phyloP scores from a whole-genome alignment of 495 filamentous ascomycete species.

The Neurospora tetrasperma region DNA sequence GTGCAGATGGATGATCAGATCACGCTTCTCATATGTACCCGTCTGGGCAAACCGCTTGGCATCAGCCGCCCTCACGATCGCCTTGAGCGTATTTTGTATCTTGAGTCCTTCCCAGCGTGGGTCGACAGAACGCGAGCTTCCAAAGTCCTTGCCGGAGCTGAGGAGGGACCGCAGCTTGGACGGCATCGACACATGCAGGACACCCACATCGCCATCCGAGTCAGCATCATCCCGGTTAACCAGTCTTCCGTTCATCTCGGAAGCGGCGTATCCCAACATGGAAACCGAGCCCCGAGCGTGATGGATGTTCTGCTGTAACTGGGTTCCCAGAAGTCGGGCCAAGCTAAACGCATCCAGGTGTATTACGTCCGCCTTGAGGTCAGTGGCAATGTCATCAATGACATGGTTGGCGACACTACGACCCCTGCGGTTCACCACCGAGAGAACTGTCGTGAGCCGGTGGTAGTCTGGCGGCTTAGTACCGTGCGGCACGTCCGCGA shows the following conservation, averaged over 20 bases:
- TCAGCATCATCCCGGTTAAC: constrained; percentile 9
- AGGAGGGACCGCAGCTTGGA: constrained; percentile 16
- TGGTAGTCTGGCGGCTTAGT: constrained; percentile 15
- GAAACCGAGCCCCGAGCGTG: constrained; percentile 37
- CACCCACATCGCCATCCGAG: constrained; percentile 7
- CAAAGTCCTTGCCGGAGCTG: constrained; percentile 2
- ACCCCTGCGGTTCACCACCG: constrained; percentile 27
- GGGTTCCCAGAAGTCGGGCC: constrained; percentile 64
- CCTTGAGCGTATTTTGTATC: constrained; percentile 28
- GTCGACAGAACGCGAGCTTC: constrained; percentile 7
- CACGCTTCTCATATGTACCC: constrained; percentile 7
- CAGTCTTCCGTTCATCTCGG: constrained; percentile 31
- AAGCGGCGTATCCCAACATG: constrained; percentile 54
- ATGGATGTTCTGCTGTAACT: constrained; percentile 51
- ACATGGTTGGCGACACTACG: constrained; percentile 20
- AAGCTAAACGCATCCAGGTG: constrained; percentile 70
- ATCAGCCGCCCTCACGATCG: constrained; percentile 24
- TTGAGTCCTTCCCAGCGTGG: constrained; percentile 36
- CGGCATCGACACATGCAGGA: constrained; percentile 15
- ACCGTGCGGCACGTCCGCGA: constrained; percentile 15
- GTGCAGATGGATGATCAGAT: constrained; percentile 62
- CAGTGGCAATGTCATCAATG: constrained; percentile 41
- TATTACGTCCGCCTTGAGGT: constrained; percentile 63
- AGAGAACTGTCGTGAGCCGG: constrained; percentile 28
- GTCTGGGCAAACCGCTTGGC: constrained; percentile 7